A percentile compares a stretch with the other conserved stretches of the same genome.
phyloP scores from a whole-genome alignment of 2,329 filamentous ascomycete genomes.

The Pseudocercospora crystallina region DNA sequence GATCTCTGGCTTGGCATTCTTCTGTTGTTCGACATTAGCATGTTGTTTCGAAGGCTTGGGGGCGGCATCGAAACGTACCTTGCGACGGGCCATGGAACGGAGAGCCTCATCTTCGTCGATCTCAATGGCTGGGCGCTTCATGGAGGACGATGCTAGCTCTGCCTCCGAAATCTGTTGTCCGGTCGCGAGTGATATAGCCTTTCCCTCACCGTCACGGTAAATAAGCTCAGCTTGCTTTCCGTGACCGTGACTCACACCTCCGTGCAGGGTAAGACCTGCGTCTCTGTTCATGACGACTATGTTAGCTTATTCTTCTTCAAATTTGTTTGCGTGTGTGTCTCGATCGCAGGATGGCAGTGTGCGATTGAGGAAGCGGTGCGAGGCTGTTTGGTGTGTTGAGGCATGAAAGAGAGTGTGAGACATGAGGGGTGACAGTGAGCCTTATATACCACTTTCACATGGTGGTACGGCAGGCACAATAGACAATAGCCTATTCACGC shows the following conservation, averaged over 20 bases:
- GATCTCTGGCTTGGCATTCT: constrained; percentile 63
- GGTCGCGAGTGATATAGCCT: constrained; percentile 70
- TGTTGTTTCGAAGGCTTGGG: too few relatives aligned
- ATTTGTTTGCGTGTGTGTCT: too few relatives aligned
- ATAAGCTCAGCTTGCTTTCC: constrained; percentile 83
- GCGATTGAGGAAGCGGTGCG: too few relatives aligned
- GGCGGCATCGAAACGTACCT: constrained; percentile 40
- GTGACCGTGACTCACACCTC: constrained; percentile 71
- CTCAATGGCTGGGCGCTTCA: constrained; percentile 58
- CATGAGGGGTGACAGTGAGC: too few relatives aligned
- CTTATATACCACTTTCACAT: too few relatives aligned
- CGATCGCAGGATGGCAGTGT: too few relatives aligned
- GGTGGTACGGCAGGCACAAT: too few relatives aligned
- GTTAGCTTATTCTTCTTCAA: neutral
- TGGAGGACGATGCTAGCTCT: constrained; percentile 54
- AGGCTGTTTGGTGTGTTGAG: too few relatives aligned
- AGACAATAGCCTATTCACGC: too few relatives aligned
- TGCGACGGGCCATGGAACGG: constrained; percentile 92
- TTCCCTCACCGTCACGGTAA: constrained; percentile 70
- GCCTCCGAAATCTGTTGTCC: constrained; percentile 52
- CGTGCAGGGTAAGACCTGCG: constrained; percentile 76
- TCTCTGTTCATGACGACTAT: constrained; percentile 44
- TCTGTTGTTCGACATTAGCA: constrained; percentile 37
- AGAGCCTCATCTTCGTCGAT: constrained; percentile 78
- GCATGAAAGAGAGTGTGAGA: too few relatives aligned